A percentile compares a stretch with the other conserved stretches of the same genome.
phyloP scores from a whole-genome alignment of 1,284 basidiomycete species.

The Butyriboletus appendiculatus region DNA sequence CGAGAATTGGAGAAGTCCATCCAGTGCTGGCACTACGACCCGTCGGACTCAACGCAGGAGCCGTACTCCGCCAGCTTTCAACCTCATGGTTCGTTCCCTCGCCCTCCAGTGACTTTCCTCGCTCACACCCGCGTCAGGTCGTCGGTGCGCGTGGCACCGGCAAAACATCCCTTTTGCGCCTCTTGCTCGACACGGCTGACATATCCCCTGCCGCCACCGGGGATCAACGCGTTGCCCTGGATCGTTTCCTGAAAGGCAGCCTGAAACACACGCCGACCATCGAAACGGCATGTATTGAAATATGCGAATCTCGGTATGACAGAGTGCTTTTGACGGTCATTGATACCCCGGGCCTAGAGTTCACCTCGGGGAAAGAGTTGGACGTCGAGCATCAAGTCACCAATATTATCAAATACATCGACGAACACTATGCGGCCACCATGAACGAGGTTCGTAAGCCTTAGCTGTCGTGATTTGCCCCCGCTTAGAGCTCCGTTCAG shows the following conservation, averaged over 20 bases:
- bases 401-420: slow-evolving; percentile 69
- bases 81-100: slow-evolving; percentile 63
- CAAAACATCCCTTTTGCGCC: slow-evolving; percentile 71
- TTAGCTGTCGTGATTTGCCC: not conserved
- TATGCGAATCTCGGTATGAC: slow-evolving; percentile 78
- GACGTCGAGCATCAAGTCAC: slow-evolving; percentile 76
- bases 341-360: slow-evolving; percentile 81
- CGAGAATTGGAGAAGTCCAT: slow-evolving; percentile 46
- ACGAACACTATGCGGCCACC: slow-evolving; percentile 77
- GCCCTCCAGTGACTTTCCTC: not conserved
- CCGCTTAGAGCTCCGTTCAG: slow-evolving; percentile 37
- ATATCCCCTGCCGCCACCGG: slow-evolving; percentile 67
- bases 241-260: slow-evolving; percentile 57
- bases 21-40: slow-evolving; percentile 40
- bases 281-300: slow-evolving; percentile 68
- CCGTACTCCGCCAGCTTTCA: slow-evolving; percentile 75
- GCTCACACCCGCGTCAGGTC: slow-evolving; percentile 47
- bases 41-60: slow-evolving; percentile 60
- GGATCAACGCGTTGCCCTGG: slow-evolving; percentile 64
- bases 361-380: slow-evolving; percentile 66
- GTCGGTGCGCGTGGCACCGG: slow-evolving; percentile 78
- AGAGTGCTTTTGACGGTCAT: slow-evolving; percentile 73
- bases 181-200: slow-evolving; percentile 75
- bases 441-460: slow-evolving; percentile 68
- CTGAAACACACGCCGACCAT: slow-evolving; percentile 62